Conservation (phyloP, 2,329 filamentous ascomycete species). For the Talaromyces sp. region DNA sequence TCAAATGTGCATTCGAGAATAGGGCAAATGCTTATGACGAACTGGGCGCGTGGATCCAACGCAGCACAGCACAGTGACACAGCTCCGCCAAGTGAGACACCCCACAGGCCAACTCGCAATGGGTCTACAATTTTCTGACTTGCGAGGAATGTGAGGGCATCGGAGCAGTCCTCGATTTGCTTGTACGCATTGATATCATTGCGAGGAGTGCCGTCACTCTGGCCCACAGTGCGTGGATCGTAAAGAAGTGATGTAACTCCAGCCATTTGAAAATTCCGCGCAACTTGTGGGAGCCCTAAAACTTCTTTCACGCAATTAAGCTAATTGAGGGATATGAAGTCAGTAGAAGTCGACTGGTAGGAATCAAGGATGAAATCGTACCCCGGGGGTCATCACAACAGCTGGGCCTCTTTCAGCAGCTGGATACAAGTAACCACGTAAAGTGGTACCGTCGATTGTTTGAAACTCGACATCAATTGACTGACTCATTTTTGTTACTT, state of each 20-base stretch:
- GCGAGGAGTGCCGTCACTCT: conserved; percentile 29
- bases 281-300: conserved; percentile 12
- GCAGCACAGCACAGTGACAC: conserved; percentile 24
- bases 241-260: conserved; percentile 26
- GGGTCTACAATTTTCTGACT: conserved; percentile 24
- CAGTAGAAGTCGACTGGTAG: no score
- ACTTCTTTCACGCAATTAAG: no score
- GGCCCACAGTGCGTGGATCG: conserved; percentile 28
- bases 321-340: no score
- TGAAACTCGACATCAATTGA: no score
- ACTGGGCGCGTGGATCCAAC: conserved; percentile 25
- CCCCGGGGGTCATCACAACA: no score
- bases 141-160: conserved; percentile 32
- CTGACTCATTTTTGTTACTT: no score
- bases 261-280: conserved; percentile 16
- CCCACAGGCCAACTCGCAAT: conserved; percentile 31
- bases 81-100: conserved; percentile 26
- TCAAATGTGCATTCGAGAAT: conserved; percentile 5
- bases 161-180: conserved; percentile 31
- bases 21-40: conserved; percentile 23
- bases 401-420: no score
- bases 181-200: conserved; percentile 27
- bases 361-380: no score
- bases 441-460: no score
- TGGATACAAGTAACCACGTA: no score